Base-by-base conservation (phyloP, 2,329 filamentous ascomycete species). In the Ophiostoma fasciatum region DNA sequence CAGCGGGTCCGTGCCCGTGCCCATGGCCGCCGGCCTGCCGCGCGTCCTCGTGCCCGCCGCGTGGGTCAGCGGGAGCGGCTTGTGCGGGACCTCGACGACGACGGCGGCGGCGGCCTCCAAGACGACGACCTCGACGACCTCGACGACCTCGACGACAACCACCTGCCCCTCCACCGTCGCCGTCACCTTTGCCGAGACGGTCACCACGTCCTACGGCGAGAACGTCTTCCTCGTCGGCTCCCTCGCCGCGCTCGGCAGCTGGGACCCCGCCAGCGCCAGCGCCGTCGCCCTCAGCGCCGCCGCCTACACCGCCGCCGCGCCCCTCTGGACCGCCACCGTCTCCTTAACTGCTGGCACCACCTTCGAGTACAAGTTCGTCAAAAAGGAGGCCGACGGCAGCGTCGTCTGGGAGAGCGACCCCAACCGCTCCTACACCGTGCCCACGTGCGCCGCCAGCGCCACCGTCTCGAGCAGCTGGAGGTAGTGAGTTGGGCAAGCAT, bases 281-380 rank as follows among this genome's bases (percentile, higher is more conserved):
- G 78, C 69, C 0, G 48, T 79, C 3, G 47, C 68, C 0, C 59
- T 85, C 15, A 68, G 63, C 31, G 71, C 78, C 3, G 59, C 56
- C 13, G 48, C 60, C 14, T 84, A 83, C 50, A 76, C 71, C 0
- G 46, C 57, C 3, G 55, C 51, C 23, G 71, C 78, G 46, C 73
- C 69, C 1, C 44, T 79, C 6, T 84, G 79, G 80, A 63, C 57
- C 31, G 62, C 54, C 0, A 67, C 66, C 0, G 49, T 82, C 20
- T 58, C 56, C 2, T 53, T 84, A 13, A 54, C 61, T 0, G 61
- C 71, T 0, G 77, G 76, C 3, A 60, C 61, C 32, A 56, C 53
- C 3, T 59, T 83, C 29, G 48, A 73, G 57, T 83, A 82, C 53
- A 82, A 83, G 59, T 84, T 72, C 49, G 67, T 83, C 46, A 67